Conservation (phyloP, 345 rosid genomes). For the Citrus australasica region DNA sequence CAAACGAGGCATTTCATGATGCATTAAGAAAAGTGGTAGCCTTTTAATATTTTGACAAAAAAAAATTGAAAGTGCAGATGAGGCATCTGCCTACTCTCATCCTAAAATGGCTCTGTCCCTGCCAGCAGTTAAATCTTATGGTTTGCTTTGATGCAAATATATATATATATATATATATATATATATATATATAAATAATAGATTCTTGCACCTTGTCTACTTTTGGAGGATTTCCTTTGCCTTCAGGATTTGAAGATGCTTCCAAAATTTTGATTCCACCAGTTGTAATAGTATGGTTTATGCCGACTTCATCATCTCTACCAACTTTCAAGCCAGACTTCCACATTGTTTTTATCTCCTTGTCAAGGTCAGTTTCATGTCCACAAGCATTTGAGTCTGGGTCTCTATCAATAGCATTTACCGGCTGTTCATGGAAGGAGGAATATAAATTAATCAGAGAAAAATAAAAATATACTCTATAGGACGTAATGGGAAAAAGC, state of each 20-base stretch:
- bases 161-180: neutral
- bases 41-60: neutral
- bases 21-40: too few relatives aligned
- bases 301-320: constrained; percentile 9
- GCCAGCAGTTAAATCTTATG: neutral
- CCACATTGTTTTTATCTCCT: constrained; percentile 11
- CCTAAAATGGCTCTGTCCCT: neutral
- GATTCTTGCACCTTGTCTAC: constrained; percentile 26
- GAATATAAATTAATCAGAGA: neutral
- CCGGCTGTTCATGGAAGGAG: constrained; percentile 8
- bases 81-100: neutral
- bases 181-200: neutral
- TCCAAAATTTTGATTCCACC: constrained; percentile 15
- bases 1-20: too few relatives aligned
- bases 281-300: constrained; percentile 2
- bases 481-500: neutral
- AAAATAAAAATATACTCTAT: neutral
- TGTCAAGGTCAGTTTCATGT: neutral
- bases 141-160: neutral
- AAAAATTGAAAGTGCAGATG: neutral
- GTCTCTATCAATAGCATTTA: constrained; percentile 8
- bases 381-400: constrained; percentile 9
- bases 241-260: constrained; percentile 18
- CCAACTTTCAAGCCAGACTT: neutral
- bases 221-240: constrained; percentile 8